These are phyloP conservation scores for Samsoniella hepiali DNA, from an alignment of 2,329 filamentous ascomycete species.

Conservation along the genomic window DNA sequence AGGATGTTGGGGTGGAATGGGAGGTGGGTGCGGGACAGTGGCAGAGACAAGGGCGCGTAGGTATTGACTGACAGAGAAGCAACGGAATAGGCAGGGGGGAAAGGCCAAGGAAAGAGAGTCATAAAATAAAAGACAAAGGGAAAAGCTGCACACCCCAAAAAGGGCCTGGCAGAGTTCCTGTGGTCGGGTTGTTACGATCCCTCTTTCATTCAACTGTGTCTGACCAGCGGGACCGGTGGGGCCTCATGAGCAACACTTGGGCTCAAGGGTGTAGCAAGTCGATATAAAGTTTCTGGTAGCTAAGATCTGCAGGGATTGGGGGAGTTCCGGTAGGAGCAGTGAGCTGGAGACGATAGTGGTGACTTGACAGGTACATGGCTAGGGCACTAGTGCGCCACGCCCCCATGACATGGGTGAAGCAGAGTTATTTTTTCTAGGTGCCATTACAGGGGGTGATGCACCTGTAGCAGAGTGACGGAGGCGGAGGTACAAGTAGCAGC, in stretches of 20 bases:
- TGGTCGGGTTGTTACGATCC: constrained; percentile 32
- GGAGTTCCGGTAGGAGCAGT: not conserved
- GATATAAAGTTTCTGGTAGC: constrained; percentile 30
- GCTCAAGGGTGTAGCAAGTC: constrained; percentile 33
- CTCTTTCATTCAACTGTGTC: constrained; percentile 37
- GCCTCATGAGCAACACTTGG: constrained; percentile 32
- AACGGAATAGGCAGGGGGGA: not conserved
- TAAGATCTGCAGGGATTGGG: not conserved
- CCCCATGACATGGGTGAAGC: constrained; percentile 23
- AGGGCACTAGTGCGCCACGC: constrained; percentile 29
- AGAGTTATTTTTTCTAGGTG: constrained; percentile 4
- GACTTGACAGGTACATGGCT: constrained; percentile 27
- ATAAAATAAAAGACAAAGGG: not conserved
- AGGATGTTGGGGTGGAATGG: constrained; percentile 5
- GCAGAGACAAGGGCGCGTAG: not conserved
- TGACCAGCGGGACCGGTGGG: constrained; percentile 39
- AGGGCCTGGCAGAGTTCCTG: not conserved
- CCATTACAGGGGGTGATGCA: constrained; percentile 4
- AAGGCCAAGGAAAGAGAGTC: not conserved
- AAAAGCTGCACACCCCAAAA: not conserved
- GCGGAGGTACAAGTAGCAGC: not conserved
- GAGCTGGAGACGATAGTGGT: constrained; percentile 24
- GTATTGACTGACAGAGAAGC: not conserved
- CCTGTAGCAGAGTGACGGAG: not conserved
- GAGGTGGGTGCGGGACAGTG: not conserved